Percentiles rank a stretch among this genome's conserved stretches.
These are phyloP conservation scores for Plasmodium inui DNA, from an alignment of 169 alveolate genomes.

Conservation along the genomic window DNA sequence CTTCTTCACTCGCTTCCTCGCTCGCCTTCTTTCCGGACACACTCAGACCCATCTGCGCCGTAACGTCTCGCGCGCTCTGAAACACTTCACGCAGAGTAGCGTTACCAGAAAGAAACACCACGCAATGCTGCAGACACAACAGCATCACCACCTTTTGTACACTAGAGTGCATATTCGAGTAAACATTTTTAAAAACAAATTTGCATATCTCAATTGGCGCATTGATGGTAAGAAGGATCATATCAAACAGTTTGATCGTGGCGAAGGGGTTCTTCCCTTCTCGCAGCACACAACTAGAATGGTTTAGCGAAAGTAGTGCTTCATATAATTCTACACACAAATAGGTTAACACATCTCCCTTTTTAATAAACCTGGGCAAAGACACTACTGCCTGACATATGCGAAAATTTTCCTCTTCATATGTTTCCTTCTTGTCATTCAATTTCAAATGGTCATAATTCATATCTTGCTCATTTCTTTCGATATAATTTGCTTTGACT, in stretches of 20 bases:
- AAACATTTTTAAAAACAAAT: constrained; percentile 42
- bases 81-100: constrained; percentile 12
- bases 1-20: not conserved
- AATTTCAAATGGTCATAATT: constrained; percentile 34
- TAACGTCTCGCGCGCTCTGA: not conserved
- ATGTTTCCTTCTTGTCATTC: constrained; percentile 35
- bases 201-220: constrained; percentile 21
- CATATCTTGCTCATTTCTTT: constrained; percentile 8
- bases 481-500: constrained; percentile 22
- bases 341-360: constrained; percentile 40
- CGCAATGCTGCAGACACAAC: constrained; percentile 23
- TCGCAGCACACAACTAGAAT: not conserved
- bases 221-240: constrained; percentile 34
- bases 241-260: constrained; percentile 4
- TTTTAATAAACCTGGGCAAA: constrained; percentile 30
- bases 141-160: constrained; percentile 39
- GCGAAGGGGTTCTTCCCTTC: constrained; percentile 6
- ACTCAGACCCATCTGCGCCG: not conserved
- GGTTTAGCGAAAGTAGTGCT: constrained; percentile 24
- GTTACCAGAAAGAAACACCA: constrained; percentile 1
- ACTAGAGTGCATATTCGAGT: constrained; percentile 8
- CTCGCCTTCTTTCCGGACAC: not conserved
- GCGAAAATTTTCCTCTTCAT: constrained; percentile 56
- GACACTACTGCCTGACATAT: constrained; percentile 23
- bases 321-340: constrained; percentile 34